Conservation (phyloP, 2,329 filamentous ascomycete species). For the Fusarium cicatricum region DNA sequence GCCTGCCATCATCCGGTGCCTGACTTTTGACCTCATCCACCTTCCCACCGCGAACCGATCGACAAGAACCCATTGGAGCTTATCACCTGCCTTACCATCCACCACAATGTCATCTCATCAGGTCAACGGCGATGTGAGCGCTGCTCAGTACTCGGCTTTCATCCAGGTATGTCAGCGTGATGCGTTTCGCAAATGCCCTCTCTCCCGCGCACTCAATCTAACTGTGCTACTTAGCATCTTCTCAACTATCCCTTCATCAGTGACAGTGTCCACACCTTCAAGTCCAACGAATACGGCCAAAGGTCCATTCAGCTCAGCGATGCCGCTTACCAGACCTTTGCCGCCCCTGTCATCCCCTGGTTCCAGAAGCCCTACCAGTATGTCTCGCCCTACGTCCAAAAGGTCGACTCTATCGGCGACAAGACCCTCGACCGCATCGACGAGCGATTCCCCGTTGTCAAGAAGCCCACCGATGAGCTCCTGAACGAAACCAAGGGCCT, state of each 20-base stretch:
- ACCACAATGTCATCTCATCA: conserved; percentile 51
- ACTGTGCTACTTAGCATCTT: conserved; percentile 71
- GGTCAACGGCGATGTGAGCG: conserved; percentile 60
- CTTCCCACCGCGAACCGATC: not conserved
- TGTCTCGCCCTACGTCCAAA: conserved; percentile 83
- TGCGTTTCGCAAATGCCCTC: not conserved
- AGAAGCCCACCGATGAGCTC: conserved; percentile 77
- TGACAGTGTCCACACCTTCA: conserved; percentile 80
- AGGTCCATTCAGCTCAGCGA: conserved; percentile 81
- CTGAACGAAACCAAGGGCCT: conserved; percentile 69
- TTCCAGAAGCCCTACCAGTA: conserved; percentile 82
- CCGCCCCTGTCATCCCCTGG: conserved; percentile 75
- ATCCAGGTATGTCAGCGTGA: conserved; percentile 53
- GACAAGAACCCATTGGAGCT: conserved; percentile 12
- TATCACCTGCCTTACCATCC: conserved; percentile 30
- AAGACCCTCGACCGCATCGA: conserved; percentile 75
- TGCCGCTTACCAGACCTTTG: conserved; percentile 78
- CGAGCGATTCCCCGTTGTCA: conserved; percentile 74
- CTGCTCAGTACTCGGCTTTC: conserved; percentile 58
- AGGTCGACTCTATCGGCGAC: conserved; percentile 80
- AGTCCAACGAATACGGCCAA: conserved; percentile 82
- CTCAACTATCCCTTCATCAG: conserved; percentile 83
- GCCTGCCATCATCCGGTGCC: conserved; percentile 13
- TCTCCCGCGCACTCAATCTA: not conserved
- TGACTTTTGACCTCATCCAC: conserved; percentile 12